phyloP scores from a whole-genome alignment of 176 grass and related monocot species.

The Aegilops umbellulata region DNA sequence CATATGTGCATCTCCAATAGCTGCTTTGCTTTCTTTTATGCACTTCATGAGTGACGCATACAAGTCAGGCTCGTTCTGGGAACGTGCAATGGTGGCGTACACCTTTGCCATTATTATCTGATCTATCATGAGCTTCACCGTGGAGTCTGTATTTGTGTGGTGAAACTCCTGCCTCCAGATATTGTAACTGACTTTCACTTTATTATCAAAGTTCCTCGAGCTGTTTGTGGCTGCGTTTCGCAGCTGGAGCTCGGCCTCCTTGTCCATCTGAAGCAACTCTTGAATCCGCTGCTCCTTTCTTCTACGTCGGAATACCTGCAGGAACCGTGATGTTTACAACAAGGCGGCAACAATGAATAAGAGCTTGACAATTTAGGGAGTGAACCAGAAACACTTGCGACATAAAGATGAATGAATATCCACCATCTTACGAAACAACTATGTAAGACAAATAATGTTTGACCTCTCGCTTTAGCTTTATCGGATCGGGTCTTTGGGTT shows the following conservation, averaged over 20 bases:
- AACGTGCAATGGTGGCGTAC: slow-evolving; percentile 67
- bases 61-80: slow-evolving; percentile 57
- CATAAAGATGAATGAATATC: neutral
- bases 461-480: slow-evolving; percentile 68
- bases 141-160: slow-evolving; percentile 53
- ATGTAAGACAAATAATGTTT: neutral
- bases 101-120: slow-evolving; percentile 89
- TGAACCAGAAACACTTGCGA: neutral
- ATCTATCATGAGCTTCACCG: slow-evolving; percentile 70
- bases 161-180: slow-evolving; percentile 69
- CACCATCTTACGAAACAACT: neutral
- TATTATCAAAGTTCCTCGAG: slow-evolving; percentile 56
- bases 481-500: slow-evolving; percentile 26
- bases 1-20: slow-evolving; percentile 58
- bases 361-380: neutral
- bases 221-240: slow-evolving; percentile 44
- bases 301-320: slow-evolving; percentile 57
- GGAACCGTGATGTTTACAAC: neutral
- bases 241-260: slow-evolving; percentile 53
- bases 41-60: slow-evolving; percentile 57
- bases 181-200: slow-evolving; percentile 60
- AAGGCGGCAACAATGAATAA: neutral
- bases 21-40: slow-evolving; percentile 60
- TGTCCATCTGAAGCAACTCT: slow-evolving; percentile 63
- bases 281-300: slow-evolving; percentile 55